phyloP scores from a whole-genome alignment of 805 yeast species.

The Danielia oregonensis region DNA sequence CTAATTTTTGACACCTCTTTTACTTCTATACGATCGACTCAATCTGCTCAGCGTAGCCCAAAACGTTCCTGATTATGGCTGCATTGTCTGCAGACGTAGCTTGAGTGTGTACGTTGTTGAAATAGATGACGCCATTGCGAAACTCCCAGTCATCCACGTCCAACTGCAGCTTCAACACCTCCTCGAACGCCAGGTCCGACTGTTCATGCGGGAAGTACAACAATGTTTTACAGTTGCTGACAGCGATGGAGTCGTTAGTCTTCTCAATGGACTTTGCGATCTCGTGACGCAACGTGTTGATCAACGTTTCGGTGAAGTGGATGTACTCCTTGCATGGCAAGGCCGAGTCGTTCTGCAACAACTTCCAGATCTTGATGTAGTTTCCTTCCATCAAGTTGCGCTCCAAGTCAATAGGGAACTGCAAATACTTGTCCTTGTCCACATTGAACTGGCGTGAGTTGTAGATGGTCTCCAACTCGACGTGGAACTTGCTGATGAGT shows the following conservation, averaged over 20 bases:
- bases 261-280: slow-evolving; percentile 80
- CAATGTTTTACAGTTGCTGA: slow-evolving; percentile 77
- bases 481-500: slow-evolving; percentile 82
- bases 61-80: slow-evolving; percentile 64
- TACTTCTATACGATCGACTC: slow-evolving; percentile 82
- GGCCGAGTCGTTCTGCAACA: slow-evolving; percentile 52
- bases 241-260: slow-evolving; percentile 72
- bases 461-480: slow-evolving; percentile 74
- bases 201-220: slow-evolving; percentile 58
- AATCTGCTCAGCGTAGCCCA: slow-evolving; percentile 83
- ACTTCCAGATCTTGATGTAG: slow-evolving; percentile 85
- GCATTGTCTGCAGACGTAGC: slow-evolving; percentile 28
- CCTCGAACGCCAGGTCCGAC: slow-evolving; percentile 30
- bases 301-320: slow-evolving; percentile 70
- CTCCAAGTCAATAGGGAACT: slow-evolving; percentile 85
- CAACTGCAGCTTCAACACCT: slow-evolving; percentile 28
- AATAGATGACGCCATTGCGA: slow-evolving; percentile 48
- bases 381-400: slow-evolving; percentile 96
- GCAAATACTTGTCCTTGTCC: slow-evolving; percentile 60
- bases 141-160: slow-evolving; percentile 55
- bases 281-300: slow-evolving; percentile 77
- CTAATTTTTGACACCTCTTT: background rate
- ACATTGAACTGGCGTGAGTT: slow-evolving; percentile 53
- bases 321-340: slow-evolving; percentile 73
- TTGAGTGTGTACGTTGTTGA: slow-evolving; percentile 51